These are phyloP conservation scores for Suillus paluster DNA, from an alignment of 768 basidiomycete species.

Conservation along the genomic window DNA sequence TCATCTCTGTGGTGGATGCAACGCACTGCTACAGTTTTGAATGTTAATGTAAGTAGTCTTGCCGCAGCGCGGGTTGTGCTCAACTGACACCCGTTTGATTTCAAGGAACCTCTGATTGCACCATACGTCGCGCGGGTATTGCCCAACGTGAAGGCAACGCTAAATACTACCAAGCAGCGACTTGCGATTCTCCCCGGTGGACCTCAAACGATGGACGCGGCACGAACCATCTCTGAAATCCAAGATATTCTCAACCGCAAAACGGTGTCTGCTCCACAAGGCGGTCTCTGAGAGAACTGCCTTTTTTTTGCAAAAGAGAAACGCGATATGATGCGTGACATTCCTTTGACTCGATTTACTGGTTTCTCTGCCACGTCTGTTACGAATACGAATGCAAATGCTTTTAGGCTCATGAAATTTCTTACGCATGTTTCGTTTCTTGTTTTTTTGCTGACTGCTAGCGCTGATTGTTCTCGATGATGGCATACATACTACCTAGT, in stretches of 20 bases:
- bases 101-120: slow-evolving; percentile 77
- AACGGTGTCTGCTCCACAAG: slow-evolving; percentile 18
- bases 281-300: not conserved
- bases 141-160: slow-evolving; percentile 74
- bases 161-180: slow-evolving; percentile 81
- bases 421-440: not conserved
- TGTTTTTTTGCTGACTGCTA: not conserved
- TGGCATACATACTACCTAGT: not conserved
- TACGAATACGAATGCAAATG: not conserved
- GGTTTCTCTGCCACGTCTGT: slow-evolving; percentile 5
- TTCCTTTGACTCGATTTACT: slow-evolving; percentile 7
- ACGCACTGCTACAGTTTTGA: slow-evolving; percentile 69
- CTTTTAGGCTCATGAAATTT: not conserved
- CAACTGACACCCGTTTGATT: slow-evolving; percentile 1
- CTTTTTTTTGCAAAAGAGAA: slow-evolving; percentile 1
- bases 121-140: slow-evolving; percentile 83
- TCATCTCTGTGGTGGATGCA: slow-evolving; percentile 87
- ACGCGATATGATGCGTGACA: not conserved
- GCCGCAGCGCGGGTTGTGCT: not conserved
- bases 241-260: slow-evolving; percentile 69
- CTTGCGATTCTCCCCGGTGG: slow-evolving; percentile 78
- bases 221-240: slow-evolving; percentile 72
- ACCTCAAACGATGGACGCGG: slow-evolving; percentile 66
- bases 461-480: too few relatives aligned
- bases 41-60: slow-evolving; percentile 61